These are phyloP conservation scores for Pichia sporocuriosa DNA, from an alignment of 805 yeast genomes.

Conservation along the genomic window DNA sequence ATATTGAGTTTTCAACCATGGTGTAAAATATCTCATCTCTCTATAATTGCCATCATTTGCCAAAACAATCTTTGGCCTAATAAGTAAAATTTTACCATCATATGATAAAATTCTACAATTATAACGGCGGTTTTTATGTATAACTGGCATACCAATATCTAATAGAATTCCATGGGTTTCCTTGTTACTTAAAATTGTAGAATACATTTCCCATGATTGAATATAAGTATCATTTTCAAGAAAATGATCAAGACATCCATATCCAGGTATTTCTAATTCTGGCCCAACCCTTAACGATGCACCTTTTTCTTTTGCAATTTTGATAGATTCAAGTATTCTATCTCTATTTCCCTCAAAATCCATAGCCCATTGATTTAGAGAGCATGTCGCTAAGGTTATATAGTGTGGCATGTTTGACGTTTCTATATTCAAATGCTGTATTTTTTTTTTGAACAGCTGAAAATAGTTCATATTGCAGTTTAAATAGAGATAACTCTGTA, in stretches of 20 bases:
- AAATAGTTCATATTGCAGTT: too few relatives aligned
- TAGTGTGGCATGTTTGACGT: slow-evolving; percentile 63
- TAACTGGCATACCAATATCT: slow-evolving; percentile 92
- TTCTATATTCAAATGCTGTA: neutral
- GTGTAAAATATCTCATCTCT: slow-evolving; percentile 95
- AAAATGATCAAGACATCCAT: slow-evolving; percentile 92
- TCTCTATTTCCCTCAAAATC: slow-evolving; percentile 97
- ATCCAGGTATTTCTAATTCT: slow-evolving; percentile 90
- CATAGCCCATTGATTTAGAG: slow-evolving; percentile 96
- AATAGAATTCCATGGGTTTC: slow-evolving; percentile 70
- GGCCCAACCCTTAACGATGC: slow-evolving; percentile 93
- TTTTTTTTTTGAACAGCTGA: too few relatives aligned
- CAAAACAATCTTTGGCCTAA: slow-evolving; percentile 86
- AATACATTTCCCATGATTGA: slow-evolving; percentile 94
- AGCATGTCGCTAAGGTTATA: slow-evolving; percentile 88
- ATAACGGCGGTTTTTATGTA: slow-evolving; percentile 81
- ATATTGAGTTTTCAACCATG: slow-evolving; percentile 78
- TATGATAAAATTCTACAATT: slow-evolving; percentile 84
- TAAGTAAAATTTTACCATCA: slow-evolving; percentile 71
- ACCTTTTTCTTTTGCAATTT: slow-evolving; percentile 63
- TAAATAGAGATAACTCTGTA: too few relatives aligned
- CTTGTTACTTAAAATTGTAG: slow-evolving; percentile 59
- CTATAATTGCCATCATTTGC: slow-evolving; percentile 98
- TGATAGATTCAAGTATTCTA: slow-evolving; percentile 76
- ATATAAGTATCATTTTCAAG: slow-evolving; percentile 80